These are phyloP conservation scores for Panicum hallii DNA, from an alignment of 202 grass and related monocot species.

Conservation along the genomic window DNA sequence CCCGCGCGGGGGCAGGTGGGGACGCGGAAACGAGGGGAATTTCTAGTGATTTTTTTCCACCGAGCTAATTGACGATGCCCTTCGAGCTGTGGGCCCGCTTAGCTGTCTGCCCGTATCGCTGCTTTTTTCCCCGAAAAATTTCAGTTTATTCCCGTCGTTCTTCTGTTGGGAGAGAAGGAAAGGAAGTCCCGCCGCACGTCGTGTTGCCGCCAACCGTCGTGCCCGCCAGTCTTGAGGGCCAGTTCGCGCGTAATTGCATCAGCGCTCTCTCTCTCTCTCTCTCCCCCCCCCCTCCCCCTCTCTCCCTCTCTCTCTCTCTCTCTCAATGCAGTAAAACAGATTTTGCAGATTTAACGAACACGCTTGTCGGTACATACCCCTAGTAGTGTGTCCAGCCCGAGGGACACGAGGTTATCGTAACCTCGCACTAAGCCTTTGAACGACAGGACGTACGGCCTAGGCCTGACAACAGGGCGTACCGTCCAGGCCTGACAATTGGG, in stretches of 20 bases:
- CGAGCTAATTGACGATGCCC: conserved; percentile 39
- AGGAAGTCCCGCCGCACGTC: conserved; percentile 31
- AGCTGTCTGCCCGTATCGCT: conserved; percentile 45
- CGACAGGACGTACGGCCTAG: too few species aligned
- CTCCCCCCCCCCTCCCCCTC: too few species aligned
- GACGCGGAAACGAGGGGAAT: conserved; percentile 42
- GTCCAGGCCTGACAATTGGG: too few species aligned
- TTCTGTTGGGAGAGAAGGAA: conserved; percentile 11
- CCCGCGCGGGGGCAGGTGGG: conserved; percentile 48
- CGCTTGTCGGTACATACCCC: too few species aligned
- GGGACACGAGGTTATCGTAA: too few species aligned
- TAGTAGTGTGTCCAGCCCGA: too few species aligned
- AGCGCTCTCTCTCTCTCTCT: too few species aligned
- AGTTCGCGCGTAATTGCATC: neutral
- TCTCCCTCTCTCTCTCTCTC: too few species aligned
- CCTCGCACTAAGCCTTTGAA: too few species aligned
- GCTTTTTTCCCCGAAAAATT: neutral
- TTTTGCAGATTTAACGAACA: neutral
- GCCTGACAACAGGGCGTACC: too few species aligned
- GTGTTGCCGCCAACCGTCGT: conserved; percentile 44
- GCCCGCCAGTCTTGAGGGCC: conserved; percentile 33
- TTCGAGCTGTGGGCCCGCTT: neutral
- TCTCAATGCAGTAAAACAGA: too few species aligned
- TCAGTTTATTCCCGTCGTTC: neutral
- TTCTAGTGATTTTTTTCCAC: conserved; percentile 28